Base-by-base conservation (phyloP, 495 filamentous ascomycete species). In the Xylaria scruposa region DNA sequence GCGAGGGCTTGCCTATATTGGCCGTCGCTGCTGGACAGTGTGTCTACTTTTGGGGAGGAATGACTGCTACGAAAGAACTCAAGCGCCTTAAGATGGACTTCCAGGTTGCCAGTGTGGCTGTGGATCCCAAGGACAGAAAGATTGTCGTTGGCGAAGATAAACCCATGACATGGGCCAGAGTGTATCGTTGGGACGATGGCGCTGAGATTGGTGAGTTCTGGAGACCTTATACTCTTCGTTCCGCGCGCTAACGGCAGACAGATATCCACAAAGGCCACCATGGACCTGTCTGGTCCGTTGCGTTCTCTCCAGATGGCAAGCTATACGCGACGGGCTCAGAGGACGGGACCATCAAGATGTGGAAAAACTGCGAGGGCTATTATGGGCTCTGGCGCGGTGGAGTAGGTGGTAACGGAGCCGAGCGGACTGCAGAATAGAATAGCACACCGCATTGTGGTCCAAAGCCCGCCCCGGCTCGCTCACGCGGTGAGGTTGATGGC, bases 251-350 rank as follows among this genome's bases (percentile, higher is more conserved):
- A 69, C 8, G 17, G 19, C 15, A 26, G 33, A 40, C 78, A 78
- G 95, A 99, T 75, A 90, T 96, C 24, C 94, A 97, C 85, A 98
- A 97, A 81, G 97, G 96, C 26, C 97, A 98, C 78, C 96, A 99
- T 78, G 96, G 97, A 15, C 95, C 95, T 12, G 95, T 98, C 69
- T 98, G 96, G 97, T 96, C 93, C 24, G 88, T 97, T 65, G 90
- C 90, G 67, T 98, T 98, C 83, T 95, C 93, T 12, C 96, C 96
- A 1, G 95, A 98, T 80, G 94, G 94, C 36, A 97, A 95, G 79
- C 82, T 98, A 15, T 99, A 97, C 79, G 95, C 94, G 9, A 98
- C 97, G 1, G 96, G 94, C 33, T 97, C 94, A 53, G 96, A 99
- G 77, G 96, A 99, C 79, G 96, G 96, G 53, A 99, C 96, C 0